Base-by-base conservation (phyloP, 768 basidiomycete genomes). In the Daedaleopsis sinensis region DNA sequence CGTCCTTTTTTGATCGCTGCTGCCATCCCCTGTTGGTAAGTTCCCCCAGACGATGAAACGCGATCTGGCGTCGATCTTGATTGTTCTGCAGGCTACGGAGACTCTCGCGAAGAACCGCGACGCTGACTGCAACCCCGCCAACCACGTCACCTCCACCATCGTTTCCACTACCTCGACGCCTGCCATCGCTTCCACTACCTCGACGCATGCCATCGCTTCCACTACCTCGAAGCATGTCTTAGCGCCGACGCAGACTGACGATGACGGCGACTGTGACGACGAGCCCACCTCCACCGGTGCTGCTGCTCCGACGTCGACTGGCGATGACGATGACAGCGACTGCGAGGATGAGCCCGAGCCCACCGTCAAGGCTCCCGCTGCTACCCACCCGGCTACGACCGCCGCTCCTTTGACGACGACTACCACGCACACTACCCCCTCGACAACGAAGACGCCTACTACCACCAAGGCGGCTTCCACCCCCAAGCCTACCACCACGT, bases 21-120 rank as follows among this genome's bases (percentile, higher is more conserved):
- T 90, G 91, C 79, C 85, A 85, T 71, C 87, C 90, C 60, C 76
- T 90, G 61, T 77, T 87, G 69, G 87, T 87, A 70, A 43, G 80
- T 72, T 72, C 12, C 43, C 52, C 49, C 43, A 36, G 43, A 19
- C 21, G 19, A 27, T 60, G 36, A 55, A 42, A 5, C 32, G 32
- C 38, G 15, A 38, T 38, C 37, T 52, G 50, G 12, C 39, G 39
- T 18, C 11, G 3, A 42, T 11, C 5, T 42, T 10, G 39, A 32
- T 16, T 54, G 65, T 18, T 46, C n/a, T 50, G n/a, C n/a, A 87
- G 86, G 78, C 79, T 12, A 81, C 68, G 52, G 79, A 88, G 76
- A 82, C 74, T 55, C 79, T 86, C 44, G 70, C 67, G 39, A 72
- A 70, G 4, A 72, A 73, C 63, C 84, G 82, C 60, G 80, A 82